Evolutionary conservation across 2,329 filamentous ascomycete species (phyloP), one percentile per base, ranked within the genome.

Genomic region (Pseudocercospora macadamiae): DNA sequence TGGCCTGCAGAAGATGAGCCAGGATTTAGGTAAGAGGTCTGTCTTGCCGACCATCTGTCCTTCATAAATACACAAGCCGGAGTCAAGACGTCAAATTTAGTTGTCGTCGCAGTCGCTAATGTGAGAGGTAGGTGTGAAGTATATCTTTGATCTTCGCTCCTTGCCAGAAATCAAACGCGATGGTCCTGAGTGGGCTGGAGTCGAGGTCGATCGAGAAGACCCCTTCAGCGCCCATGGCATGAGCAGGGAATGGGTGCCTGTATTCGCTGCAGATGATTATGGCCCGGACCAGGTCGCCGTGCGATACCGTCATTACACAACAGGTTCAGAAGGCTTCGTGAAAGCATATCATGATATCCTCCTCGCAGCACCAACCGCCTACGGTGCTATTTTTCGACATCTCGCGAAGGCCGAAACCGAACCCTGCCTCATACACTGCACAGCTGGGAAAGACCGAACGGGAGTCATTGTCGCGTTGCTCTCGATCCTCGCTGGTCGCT

Each of bases 381-480:
- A 83, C 68, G 72, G 73, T n/a, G 77, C 77, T 1, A 88, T 91
- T 59, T 78, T 91, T 36, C 70, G 74, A 14, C 83, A 90, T 65
- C 76, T 91, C 72, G 83, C 67, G 63, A 57, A 74, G 51, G 68
- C 73, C 21, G 65, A 75, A 8, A 70, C 77, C 42, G 66, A 75
- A 53, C 84, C 86, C 6, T 74, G 88, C 8, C 76, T 91, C 5
- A 77, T 91, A 6, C 89, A 93, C 69, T 92, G 89, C 73, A 89
- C 88, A 0, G 88, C 87, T 0, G 89, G 89, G 10, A 93, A 93
- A 74, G 89, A 93, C 71, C 81, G 89, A 42, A 92, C 89, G 0
- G 89, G 89, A 2, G 81, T 92, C 3, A 75, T 91, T 44, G 83
- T 85, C 49, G 89, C 87, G 2, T 66, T 93, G 37, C 71, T 92